A percentile compares a stretch with the other conserved stretches of the same genome.
Conservation (phyloP, 805 yeast genomes). For the Wickerhamiella cacticola region DNA sequence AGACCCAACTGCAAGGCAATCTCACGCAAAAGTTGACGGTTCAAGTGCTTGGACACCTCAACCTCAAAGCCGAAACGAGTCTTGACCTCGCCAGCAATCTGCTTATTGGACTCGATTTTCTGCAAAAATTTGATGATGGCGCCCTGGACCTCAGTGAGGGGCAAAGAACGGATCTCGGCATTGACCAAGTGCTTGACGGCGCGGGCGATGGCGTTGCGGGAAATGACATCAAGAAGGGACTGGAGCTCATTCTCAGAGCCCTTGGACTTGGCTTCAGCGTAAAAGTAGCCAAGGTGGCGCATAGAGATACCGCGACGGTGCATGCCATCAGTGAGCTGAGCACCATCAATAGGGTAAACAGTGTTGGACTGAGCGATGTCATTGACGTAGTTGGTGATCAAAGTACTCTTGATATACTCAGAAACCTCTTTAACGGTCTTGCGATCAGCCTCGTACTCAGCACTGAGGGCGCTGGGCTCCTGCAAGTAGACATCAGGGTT, state of each 20-base stretch:
- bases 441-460: constrained; percentile 39
- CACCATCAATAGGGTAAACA: constrained; percentile 61
- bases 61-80: constrained; percentile 47
- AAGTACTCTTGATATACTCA: constrained; percentile 41
- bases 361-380: constrained; percentile 45
- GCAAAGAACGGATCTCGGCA: constrained; percentile 34
- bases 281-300: constrained; percentile 69
- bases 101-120: constrained; percentile 29
- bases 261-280: constrained; percentile 33
- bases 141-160: constrained; percentile 44
- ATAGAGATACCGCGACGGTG: constrained; percentile 79
- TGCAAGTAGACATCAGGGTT: constrained; percentile 67
- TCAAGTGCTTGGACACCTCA: constrained; percentile 34
- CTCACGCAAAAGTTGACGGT: constrained; percentile 46
- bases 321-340: constrained; percentile 51
- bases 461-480: constrained; percentile 30
- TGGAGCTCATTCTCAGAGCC: background rate
- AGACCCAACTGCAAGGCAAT: constrained; percentile 71
- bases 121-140: constrained; percentile 63
- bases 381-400: constrained; percentile 51
- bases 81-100: constrained; percentile 42
- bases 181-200: constrained; percentile 65
- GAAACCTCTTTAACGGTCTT: constrained; percentile 60
- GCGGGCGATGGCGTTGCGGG: constrained; percentile 69
- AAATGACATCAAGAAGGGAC: constrained; percentile 38